Conservation (phyloP, 331 rosid genomes). For the Acacia pycnantha region DNA sequence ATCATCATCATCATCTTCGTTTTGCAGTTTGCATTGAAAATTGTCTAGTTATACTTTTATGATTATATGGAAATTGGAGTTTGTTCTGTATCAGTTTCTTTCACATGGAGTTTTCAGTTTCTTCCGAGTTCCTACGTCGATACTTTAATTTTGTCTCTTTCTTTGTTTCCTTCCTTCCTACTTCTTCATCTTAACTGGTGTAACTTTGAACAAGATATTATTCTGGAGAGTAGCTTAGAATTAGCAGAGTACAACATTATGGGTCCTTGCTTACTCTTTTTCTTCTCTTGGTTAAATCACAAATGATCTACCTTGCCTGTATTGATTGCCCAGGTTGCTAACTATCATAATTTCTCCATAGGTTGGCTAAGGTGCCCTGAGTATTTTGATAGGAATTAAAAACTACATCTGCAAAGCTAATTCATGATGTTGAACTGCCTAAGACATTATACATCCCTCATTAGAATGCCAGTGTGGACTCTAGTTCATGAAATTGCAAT, state of each 20-base stretch:
- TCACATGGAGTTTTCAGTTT: not conserved
- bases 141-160: not conserved
- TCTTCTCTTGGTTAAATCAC: not conserved
- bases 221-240: slow-evolving; percentile 11
- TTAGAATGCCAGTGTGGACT: not conserved
- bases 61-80: not conserved
- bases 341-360: not conserved
- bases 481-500: not conserved
- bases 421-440: not conserved
- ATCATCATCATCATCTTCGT: not conserved
- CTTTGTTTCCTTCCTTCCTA: not conserved
- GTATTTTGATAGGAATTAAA: not conserved
- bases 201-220: slow-evolving; percentile 1
- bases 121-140: not conserved
- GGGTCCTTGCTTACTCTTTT: not conserved
- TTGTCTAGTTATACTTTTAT: not conserved
- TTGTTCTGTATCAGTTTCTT: not conserved
- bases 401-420: not conserved
- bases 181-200: not conserved
- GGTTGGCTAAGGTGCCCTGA: not conserved
- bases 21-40: not conserved
- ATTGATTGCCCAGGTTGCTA: slow-evolving; percentile 9
- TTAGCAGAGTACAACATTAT: slow-evolving; percentile 6
- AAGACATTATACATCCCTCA: not conserved
- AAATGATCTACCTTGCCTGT: slow-evolving; percentile 15